Evolutionary conservation across 148 eudicot species (phyloP).

Genomic region (Salicornia ramosissima): DNA sequence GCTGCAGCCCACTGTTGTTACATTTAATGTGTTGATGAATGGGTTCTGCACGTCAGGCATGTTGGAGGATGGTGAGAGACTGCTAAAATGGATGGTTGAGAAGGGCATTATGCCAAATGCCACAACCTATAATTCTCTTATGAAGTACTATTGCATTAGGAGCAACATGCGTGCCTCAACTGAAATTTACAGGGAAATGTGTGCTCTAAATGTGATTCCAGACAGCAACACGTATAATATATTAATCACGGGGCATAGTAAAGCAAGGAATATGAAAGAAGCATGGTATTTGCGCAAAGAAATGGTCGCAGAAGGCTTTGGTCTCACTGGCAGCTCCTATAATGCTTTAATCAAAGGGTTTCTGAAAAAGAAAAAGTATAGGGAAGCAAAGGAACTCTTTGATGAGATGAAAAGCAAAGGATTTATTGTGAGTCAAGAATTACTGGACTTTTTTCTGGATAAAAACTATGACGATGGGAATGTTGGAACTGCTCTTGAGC

Average conservation of each 20-base stretch:
- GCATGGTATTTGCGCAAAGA: slow-evolving; percentile 84
- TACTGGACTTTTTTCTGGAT: slow-evolving; percentile 55
- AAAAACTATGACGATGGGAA: slow-evolving; percentile 58
- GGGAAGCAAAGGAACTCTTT: slow-evolving; percentile 69
- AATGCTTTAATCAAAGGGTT: slow-evolving; percentile 70
- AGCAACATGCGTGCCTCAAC: slow-evolving; percentile 59
- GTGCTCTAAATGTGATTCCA: slow-evolving; percentile 54
- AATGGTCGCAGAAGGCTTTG: slow-evolving; percentile 65
- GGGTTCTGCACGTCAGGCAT: slow-evolving; percentile 81
- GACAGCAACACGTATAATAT: slow-evolving; percentile 74
- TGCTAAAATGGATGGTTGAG: slow-evolving; percentile 84
- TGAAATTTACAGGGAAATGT: slow-evolving; percentile 61
- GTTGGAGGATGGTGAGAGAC: slow-evolving; percentile 78
- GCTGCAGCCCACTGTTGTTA: slow-evolving; percentile 72
- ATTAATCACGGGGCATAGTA: slow-evolving; percentile 80
- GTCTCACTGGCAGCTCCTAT: slow-evolving; percentile 53
- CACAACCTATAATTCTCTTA: slow-evolving; percentile 75
- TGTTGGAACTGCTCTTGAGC: slow-evolving; percentile 52
- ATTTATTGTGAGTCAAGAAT: slow-evolving; percentile 47
- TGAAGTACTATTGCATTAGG: slow-evolving; percentile 71
- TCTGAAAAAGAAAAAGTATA: slow-evolving; percentile 65
- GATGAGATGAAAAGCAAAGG: slow-evolving; percentile 75
- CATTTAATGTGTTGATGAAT: slow-evolving; percentile 85
- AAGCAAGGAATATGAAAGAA: slow-evolving; percentile 92
- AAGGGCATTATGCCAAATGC: slow-evolving; percentile 73